phyloP scores from a whole-genome alignment of 2,329 filamentous ascomycete species.

The Pseudogymnoascus sp. region DNA sequence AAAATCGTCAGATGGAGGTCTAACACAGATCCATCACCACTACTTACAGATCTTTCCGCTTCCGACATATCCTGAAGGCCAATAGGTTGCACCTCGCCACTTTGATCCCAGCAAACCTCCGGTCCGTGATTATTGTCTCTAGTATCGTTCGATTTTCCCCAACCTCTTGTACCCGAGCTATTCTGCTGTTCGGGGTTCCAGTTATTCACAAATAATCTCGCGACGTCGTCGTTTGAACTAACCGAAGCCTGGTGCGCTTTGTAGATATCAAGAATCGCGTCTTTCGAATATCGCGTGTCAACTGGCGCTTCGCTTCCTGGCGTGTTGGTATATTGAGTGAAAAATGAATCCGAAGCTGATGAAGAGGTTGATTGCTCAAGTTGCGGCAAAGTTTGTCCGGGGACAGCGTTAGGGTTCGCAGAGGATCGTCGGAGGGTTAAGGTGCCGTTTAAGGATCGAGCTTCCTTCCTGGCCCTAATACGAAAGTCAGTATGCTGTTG shows the following conservation, averaged over 20 bases:
- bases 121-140: slow-evolving; percentile 70
- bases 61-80: slow-evolving; percentile 61
- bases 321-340: slow-evolving; percentile 28
- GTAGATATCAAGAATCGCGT: slow-evolving; percentile 67
- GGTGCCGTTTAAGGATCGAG: slow-evolving; percentile 53
- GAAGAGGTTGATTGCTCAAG: slow-evolving; percentile 3
- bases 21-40: slow-evolving; percentile 17
- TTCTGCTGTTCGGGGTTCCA: slow-evolving; percentile 75
- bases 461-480: slow-evolving; percentile 50
- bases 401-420: slow-evolving; percentile 42
- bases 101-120: slow-evolving; percentile 84
- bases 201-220: slow-evolving; percentile 61
- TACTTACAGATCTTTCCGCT: slow-evolving; percentile 52
- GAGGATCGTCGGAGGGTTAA: slow-evolving; percentile 58
- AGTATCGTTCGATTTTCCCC: slow-evolving; percentile 70
- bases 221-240: slow-evolving; percentile 50
- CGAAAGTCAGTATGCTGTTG: neutral
- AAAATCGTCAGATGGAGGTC: slow-evolving; percentile 22
- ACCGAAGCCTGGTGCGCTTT: slow-evolving; percentile 44
- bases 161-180: slow-evolving; percentile 50
- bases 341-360: slow-evolving; percentile 18
- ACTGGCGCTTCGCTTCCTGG: slow-evolving; percentile 36
- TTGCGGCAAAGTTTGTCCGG: slow-evolving; percentile 25
- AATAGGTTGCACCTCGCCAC: slow-evolving; percentile 62
- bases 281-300: slow-evolving; percentile 30